Evolutionary conservation across 225 moss, liverwort and hornwort species (phyloP), one percentile per base, ranked within the genome.

Genomic region (Takakia lepidozioides): DNA sequence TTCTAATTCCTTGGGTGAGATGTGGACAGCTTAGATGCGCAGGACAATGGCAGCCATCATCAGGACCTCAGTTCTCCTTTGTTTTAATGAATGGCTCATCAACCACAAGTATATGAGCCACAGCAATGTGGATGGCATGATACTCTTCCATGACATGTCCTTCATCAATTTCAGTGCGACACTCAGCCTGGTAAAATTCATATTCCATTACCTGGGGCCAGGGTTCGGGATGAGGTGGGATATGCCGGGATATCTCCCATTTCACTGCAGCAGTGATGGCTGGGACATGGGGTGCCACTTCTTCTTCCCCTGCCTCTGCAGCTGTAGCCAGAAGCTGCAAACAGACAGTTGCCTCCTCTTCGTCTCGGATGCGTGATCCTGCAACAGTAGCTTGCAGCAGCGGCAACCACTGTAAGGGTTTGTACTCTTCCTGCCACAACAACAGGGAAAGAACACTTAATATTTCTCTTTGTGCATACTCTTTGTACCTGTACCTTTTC

Each of bases 151-250:
- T 84, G 13, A 81, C 88, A 55, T 79, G 78, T 52, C 76, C 81
- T 61, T 88, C 81, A 58, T 85, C 84, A 55, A 84, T 81, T 51
- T 88, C 88, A 29, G 82, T 81, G 73, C 75, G 73, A 28, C 84
- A 84, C 88, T 84, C 84, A 42, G 84, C 79, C 65, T 88, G 84
- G 45, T 81, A 84, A 64, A 88, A 68, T 66, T 88, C 84, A 43
- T 81, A 11, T 11, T 32, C 11, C 32, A 32, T 6, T 64, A 93
- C 92, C 88, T 83, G 88, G 43, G 88, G 92, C 92, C 92, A 93
- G 47, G 92, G 92, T 69, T 93, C 85, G 61, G 92, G 88, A 60
- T 93, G 88, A 39, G 82, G 92, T 67, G 88, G 92, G 27, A 93
- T 85, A 55, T 83, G 78, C 43, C 66, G 66, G 54, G 63, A 69